Percentiles rank a stretch among this genome's conserved stretches.
Conservation (phyloP, 164 flowering plant species). For the Berberis vulgaris region DNA sequence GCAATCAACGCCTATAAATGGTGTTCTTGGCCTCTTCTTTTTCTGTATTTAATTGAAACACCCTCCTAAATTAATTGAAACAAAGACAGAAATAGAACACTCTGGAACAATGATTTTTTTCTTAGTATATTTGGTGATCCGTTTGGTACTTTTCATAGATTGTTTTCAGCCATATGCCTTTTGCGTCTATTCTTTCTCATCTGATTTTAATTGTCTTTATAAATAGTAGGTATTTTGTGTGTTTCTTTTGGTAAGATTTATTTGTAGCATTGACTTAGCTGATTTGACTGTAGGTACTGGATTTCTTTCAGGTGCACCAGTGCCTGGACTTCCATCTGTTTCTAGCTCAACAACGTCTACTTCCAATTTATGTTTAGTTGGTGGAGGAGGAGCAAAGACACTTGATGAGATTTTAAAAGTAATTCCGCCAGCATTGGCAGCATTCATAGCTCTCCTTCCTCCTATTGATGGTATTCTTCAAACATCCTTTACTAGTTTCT, state of each 20-base stretch:
- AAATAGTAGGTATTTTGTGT: no score
- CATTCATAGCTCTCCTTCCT: conserved; percentile 71
- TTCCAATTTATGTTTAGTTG: conserved; percentile 19
- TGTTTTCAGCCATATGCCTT: no score
- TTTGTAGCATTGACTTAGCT: neutral
- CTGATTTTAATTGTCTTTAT: neutral
- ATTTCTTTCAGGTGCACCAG: conserved; percentile 24
- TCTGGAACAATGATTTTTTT: no score
- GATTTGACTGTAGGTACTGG: conserved; percentile 24
- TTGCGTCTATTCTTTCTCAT: neutral
- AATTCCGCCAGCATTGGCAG: conserved; percentile 62
- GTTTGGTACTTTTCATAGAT: no score
- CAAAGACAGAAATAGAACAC: no score
- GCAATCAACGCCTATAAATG: no score
- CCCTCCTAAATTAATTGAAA: no score
- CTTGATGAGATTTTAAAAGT: conserved; percentile 55
- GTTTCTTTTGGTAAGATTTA: neutral
- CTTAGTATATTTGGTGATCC: no score
- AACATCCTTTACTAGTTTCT: neutral
- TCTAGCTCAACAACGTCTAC: conserved; percentile 27
- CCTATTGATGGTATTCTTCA: conserved; percentile 57
- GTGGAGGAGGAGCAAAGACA: conserved; percentile 32
- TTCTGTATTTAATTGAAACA: no score
- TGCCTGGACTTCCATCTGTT: conserved; percentile 35
- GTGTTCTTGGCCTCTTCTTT: no score